Base-by-base conservation (phyloP, 495 filamentous ascomycete genomes). In the Amniculicola lignicola region DNA sequence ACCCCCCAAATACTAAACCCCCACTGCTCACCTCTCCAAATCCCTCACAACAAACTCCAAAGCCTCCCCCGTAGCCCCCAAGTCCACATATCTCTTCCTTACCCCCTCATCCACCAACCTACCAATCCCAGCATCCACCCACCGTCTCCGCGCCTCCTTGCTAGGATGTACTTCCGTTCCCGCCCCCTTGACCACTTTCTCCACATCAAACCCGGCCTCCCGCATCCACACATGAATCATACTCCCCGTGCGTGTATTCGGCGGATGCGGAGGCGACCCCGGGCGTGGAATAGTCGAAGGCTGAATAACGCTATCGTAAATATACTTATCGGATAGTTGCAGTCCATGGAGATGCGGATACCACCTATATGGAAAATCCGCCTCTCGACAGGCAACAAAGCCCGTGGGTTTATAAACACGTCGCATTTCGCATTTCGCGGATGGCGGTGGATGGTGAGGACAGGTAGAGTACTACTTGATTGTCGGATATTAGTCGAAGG, bases 401-500 rank as follows among this genome's bases (percentile, higher is more conserved):
- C 82, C 82, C 12, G 78, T 77, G 3, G 67, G 65, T 48, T 77
- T 77, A 6, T 64, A 36, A 0, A 83, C 72, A 0, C 79, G 76
- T 4, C 62, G 60, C 74, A 81, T 80, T 53, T 4, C 62, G 60
- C 74, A 81, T 80, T 53, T 80, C 80, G 4, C 52, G 41, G 21
- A 82, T 51, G 4, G 73, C 71, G 10, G 61, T 61, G 1, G 74
- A 56, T 0, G 75, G 75, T 33, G 75, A 63, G 0, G 58, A 61
- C 2, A 82, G 54, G 62, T 86, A 80, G 21, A 74, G 66, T 3
- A 84, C 65, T 12, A 81, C 70, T 59, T 84, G 81, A 46, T 79
- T 77, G 43, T 67, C 69, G 49, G 74, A 75, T 6, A 84, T 77
- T 1, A 84, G 58, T 86, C 82, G 53, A 85, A 86, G 0, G 67